Base-by-base conservation (phyloP, 2,329 filamentous ascomycete genomes). In the Trichoderma asperellum region DNA sequence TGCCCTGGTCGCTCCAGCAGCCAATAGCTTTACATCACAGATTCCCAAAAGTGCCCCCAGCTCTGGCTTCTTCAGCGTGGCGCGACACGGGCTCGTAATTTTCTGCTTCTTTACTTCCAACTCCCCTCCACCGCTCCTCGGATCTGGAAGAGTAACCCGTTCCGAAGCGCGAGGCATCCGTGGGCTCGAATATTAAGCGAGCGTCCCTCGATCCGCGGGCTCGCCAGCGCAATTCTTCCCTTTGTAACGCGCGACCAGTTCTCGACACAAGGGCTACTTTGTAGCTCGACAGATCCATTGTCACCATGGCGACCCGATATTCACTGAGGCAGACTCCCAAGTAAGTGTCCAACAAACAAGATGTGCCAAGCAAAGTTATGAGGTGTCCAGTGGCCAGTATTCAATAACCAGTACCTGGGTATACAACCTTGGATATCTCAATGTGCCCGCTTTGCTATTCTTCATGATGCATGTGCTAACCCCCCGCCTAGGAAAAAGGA, bases 401-500 rank as follows among this genome's bases (percentile, higher is more conserved):
- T 63, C 24, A 49, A 24, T 49, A 5, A 21, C n/a, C 10, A 11
- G 49, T 21, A 11, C 18, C 14, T n/a, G 16, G 53, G 8, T 4
- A 34, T 16, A 32, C 40, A 14, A 6, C 18, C 24, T 34, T 12
- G 34, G 21, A 24, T 4, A 16, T 16, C 61, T 16, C 27, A 56
- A 34, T 12, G 35, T 7, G 8, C 24, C 35, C 61, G 27, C 24
- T 34, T 21, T 37, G 61, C 35, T 18, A 16, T 29, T 47, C 11
- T 12, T 52, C 2, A n/a, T 27, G 35, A 29, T n/a, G 27, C 7
- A 27, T 27, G 6, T 24, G 43, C 18, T 49, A 21, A 49, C 37
- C 55, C 55, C 34, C 21, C 68, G 24, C 49, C 35, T 34, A 89
- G 87, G 73, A 89, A 89, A 79, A 88, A 87, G 79, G 86, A 88